A percentile compares a stretch with the other conserved stretches of the same genome.
Evolutionary conservation across 2,329 filamentous ascomycete species (phyloP).

Genomic region (Pseudopithomyces maydicus): DNA sequence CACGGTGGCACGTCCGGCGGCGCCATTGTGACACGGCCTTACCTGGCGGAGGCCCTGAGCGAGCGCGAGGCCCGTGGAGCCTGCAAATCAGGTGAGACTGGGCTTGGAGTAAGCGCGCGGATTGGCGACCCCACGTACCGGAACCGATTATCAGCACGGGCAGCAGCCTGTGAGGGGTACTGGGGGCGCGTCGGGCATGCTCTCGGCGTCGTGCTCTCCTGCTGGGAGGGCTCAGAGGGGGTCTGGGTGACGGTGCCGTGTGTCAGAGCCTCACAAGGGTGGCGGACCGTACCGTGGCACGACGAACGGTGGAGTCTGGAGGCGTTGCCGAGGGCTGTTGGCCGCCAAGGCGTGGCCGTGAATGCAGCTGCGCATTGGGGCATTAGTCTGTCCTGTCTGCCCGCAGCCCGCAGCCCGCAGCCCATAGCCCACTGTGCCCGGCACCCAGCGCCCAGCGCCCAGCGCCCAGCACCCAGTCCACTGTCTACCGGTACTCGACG

Average conservation of each 20-base stretch:
- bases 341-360: neutral
- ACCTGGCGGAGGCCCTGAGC: slow-evolving; percentile 44
- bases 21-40: slow-evolving; percentile 6
- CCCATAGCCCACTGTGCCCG: no score
- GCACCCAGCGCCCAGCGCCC: no score
- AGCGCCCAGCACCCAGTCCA: no score
- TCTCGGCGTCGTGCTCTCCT: no score
- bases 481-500: neutral
- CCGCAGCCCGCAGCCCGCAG: no score
- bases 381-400: neutral
- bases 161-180: no score
- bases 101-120: slow-evolving; percentile 4
- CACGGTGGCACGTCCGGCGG: neutral
- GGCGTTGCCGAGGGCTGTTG: neutral
- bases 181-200: no score
- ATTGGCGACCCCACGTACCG: slow-evolving; percentile 26
- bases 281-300: no score
- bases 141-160: slow-evolving; percentile 41
- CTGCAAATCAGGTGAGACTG: slow-evolving; percentile 27
- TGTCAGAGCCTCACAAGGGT: no score
- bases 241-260: no score
- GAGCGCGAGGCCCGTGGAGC: slow-evolving; percentile 43
- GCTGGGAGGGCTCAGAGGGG: no score
- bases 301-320: no score
- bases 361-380: neutral